A percentile compares a stretch with the other conserved stretches of the same genome.
phyloP scores from a whole-genome alignment of 2,329 filamentous ascomycete genomes.

The Nemania sp. region DNA sequence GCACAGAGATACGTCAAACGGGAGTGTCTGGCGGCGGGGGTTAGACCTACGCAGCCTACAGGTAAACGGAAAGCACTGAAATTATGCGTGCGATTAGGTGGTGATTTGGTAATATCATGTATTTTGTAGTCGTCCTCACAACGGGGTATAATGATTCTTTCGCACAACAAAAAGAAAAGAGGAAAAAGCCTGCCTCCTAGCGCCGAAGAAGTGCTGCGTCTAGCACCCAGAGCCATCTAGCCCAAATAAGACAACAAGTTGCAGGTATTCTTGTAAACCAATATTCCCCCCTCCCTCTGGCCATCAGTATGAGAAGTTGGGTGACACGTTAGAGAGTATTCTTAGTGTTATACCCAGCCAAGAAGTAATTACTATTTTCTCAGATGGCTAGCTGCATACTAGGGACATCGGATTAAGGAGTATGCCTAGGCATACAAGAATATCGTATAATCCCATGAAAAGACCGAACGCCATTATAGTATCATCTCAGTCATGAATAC shows the following conservation, averaged over 20 bases:
- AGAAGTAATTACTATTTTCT: constrained; percentile 7
- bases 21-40: too few relatives aligned
- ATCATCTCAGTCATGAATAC: constrained; percentile 35
- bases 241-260: constrained; percentile 21
- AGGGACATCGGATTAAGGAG: not conserved
- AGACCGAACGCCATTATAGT: constrained; percentile 32
- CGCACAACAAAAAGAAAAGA: constrained; percentile 1
- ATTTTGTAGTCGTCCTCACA: constrained; percentile 26
- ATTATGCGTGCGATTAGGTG: too few relatives aligned
- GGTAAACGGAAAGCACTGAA: too few relatives aligned
- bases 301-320: not conserved
- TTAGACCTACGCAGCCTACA: too few relatives aligned
- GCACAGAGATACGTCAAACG: too few relatives aligned
- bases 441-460: constrained; percentile 12
- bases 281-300: not conserved
- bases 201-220: constrained; percentile 17
- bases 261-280: constrained; percentile 24
- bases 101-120: constrained; percentile 23
- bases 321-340: not conserved
- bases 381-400: not conserved
- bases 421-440: not conserved
- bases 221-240: constrained; percentile 8
- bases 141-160: constrained; percentile 39
- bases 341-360: not conserved
- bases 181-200: constrained; percentile 17